Evolutionary conservation across 192 early-diverging fungal genomes (phyloP), one percentile per base, ranked within the genome.

Genomic region (Coemansia reversa): DNA sequence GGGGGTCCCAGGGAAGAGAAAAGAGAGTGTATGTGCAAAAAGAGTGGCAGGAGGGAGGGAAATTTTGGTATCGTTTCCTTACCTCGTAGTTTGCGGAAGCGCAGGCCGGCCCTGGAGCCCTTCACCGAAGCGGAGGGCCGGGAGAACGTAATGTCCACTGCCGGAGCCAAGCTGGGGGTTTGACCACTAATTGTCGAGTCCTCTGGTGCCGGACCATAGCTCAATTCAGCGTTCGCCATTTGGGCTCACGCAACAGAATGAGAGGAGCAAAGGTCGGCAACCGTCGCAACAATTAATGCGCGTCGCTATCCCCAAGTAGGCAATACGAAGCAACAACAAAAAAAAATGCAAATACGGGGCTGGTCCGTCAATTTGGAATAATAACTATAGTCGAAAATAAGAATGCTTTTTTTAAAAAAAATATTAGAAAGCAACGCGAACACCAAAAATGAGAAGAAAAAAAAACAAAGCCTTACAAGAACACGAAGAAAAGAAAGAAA

Each of bases 111-210:
- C 29, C 39, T 55, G 29, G 78, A 68, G 52, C 59, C 66, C 66
- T 81, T 81, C 51, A 75, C 39, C 39, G 66, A 16, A 18, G 78
- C 78, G 1, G 72, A 70, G 9, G 78, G 72, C 66, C 66, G 62
- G 20, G 78, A 81, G 54, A 81, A 75, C 20, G 78, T 81, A 27
- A 81, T 81, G 66, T 81, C 78, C 32, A 81, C 78, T 12, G 78
- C 78, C 9, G 78, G 78, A 32, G 72, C 78, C 63, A 75, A 59
- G 28, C 78, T 81, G 16, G 78, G 78, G 0, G 69, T 54, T 28
- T 66, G 69, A n/a, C 67, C 76, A 51, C 58, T 48, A 16, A 70
- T 42, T 24, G 55, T 62, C 16, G 64, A 20, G 58, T 75, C 78
- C 45, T 81, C 78, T 29, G 62, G 52, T 20, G 55, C 57, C 11